Base-by-base conservation (phyloP, 2,329 filamentous ascomycete species). In the Diaporthe sp. region DNA sequence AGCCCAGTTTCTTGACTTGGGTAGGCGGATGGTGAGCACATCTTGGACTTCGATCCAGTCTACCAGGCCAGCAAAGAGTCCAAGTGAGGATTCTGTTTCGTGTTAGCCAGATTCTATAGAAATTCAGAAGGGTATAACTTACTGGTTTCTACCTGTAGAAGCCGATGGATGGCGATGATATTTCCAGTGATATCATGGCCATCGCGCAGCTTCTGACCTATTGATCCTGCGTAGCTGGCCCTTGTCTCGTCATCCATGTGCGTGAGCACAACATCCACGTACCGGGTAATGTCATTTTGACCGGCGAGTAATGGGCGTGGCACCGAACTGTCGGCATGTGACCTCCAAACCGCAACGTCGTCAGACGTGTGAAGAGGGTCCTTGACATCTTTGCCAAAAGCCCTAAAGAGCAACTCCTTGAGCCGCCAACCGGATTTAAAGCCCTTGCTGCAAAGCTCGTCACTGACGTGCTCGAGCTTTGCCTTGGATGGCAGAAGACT, bases 361-460 rank as follows among this genome's bases (percentile, higher is more conserved):
- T 70, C 72, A 25, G 39, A 71, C 25, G 81, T 82, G 1, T 83
- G 83, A 4, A 80, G 81, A 10, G 83, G 75, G 0, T 80, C 79
- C 9, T 81, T 78, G 25, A 85, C 72, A 1, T 79, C 76, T 6
- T 80, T 75, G 0, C 81, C 78, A 30, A 86, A 81, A 66, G 84
- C 81, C 6, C 79, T 83, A 7, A 81, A 81, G 15, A 89, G 77
- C 71, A 89, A 86, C 4, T 81, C 84, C 71, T 85, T 83, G 37
- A 88, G 77, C 75, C 84, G 85, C 87, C 88, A 89, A 8, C 85
- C 86, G 12, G 76, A 70, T 44, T 77, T 76, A n/a, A 71, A 69
- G 12, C 76, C 73, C n/a, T 76, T 71, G 10, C 63, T 47, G 32
- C 79, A 75, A 17, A 79, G 73, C n/a, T 70, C 71, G 42, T 78